Evolutionary conservation across 164 flowering plant genomes (phyloP).

Genomic region (Tetrastigma voinierianum): DNA sequence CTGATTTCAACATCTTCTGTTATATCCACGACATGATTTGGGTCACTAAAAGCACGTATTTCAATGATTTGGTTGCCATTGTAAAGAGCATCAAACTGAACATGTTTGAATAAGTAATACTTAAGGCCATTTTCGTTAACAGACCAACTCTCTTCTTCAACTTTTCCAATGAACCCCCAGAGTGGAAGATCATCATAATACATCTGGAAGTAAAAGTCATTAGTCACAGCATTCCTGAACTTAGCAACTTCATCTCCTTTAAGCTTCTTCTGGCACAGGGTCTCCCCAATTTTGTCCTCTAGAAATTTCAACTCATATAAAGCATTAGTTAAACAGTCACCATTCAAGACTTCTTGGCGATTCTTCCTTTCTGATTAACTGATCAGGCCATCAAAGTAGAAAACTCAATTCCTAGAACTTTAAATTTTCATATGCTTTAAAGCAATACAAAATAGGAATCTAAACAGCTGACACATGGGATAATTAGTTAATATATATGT

Average conservation of each 20-base stretch:
- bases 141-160: constrained; percentile 35
- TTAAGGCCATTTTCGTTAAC: constrained; percentile 22
- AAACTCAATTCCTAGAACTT: background rate
- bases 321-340: constrained; percentile 61
- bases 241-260: constrained; percentile 37
- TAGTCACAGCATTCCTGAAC: constrained; percentile 56
- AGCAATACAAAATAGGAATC: no score
- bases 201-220: constrained; percentile 82
- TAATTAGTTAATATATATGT: no score
- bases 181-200: constrained; percentile 80
- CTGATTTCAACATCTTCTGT: constrained; percentile 48
- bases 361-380: constrained; percentile 40
- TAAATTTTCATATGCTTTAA: background rate
- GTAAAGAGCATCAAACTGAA: constrained; percentile 62
- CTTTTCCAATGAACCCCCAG: constrained; percentile 85
- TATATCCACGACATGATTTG: constrained; percentile 59
- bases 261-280: constrained; percentile 54
- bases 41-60: constrained; percentile 58
- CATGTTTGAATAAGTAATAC: constrained; percentile 64
- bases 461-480: no score
- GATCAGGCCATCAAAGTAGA: constrained; percentile 27
- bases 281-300: constrained; percentile 26
- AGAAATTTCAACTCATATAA: constrained; percentile 54
- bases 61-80: constrained; percentile 61
- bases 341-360: constrained; percentile 77